Percentiles rank a stretch among this genome's conserved stretches.
phyloP scores from a whole-genome alignment of 2,329 filamentous ascomycete genomes.

The Aspergillus transmontanensis region DNA sequence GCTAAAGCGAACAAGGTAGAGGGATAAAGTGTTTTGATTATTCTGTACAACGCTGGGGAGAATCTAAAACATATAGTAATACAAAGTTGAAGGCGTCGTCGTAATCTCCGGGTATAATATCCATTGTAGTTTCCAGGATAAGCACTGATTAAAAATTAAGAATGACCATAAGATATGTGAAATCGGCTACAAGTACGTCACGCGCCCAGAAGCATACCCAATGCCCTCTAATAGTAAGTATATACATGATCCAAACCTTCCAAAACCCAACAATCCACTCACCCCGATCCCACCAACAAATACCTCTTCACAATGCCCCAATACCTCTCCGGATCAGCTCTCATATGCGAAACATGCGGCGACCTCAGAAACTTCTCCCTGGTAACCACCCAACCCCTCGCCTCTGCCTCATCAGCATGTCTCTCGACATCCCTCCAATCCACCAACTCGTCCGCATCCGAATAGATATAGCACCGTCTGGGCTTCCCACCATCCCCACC shows the following conservation, averaged over 20 bases:
- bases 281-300: constrained; percentile 5
- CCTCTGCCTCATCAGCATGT: constrained; percentile 37
- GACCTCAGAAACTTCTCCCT: constrained; percentile 40
- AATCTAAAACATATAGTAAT: too few relatives aligned
- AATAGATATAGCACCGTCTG: constrained; percentile 44
- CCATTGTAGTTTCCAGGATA: neutral
- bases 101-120: neutral
- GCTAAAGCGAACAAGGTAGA: too few relatives aligned
- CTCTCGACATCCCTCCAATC: constrained; percentile 39
- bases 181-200: neutral
- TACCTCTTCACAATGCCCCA: constrained; percentile 39
- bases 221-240: neutral
- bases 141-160: neutral
- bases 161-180: neutral
- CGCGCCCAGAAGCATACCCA: neutral
- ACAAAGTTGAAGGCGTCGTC: too few relatives aligned
- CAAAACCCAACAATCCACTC: neutral
- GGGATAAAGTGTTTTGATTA: too few relatives aligned
- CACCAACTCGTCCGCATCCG: constrained; percentile 42
- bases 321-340: constrained; percentile 39
- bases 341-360: constrained; percentile 46
- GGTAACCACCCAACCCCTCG: constrained; percentile 34
- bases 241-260: neutral
- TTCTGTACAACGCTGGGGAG: too few relatives aligned
- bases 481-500: constrained; percentile 7